A percentile compares a stretch with the other conserved stretches of the same genome.
phyloP scores from a whole-genome alignment of 2,329 filamentous ascomycete genomes.

The Calycina herbarum region DNA sequence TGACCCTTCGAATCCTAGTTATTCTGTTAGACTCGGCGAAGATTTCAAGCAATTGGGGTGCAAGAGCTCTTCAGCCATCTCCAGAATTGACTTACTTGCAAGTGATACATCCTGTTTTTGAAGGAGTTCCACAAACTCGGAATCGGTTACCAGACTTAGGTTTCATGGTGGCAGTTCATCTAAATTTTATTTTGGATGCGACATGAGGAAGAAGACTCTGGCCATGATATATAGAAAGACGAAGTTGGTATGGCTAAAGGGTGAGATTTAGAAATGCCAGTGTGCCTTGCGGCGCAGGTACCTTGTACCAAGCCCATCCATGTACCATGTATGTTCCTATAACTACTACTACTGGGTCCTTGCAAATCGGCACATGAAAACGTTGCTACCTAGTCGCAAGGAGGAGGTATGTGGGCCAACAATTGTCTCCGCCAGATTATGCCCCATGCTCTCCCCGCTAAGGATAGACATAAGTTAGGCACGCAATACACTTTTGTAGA shows the following conservation, averaged over 20 bases:
- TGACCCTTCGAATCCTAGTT: conserved; percentile 34
- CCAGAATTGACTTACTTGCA: conserved; percentile 32
- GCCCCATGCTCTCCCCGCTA: neutral
- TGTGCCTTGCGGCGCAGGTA: conserved; percentile 7
- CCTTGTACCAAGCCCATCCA: conserved; percentile 6
- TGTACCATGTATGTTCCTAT: neutral
- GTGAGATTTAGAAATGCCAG: conserved; percentile 7
- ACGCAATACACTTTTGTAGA: no score
- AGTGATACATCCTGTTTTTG: conserved; percentile 33
- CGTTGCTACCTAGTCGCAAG: neutral
- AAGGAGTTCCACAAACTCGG: conserved; percentile 35
- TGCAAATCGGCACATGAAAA: conserved; percentile 18
- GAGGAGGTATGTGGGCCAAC: neutral
- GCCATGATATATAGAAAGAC: conserved; percentile 12
- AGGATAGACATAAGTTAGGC: neutral
- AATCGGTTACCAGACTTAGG: conserved; percentile 31
- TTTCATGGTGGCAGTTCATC: conserved; percentile 18
- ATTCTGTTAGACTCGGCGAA: conserved; percentile 3
- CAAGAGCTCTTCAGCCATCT: neutral
- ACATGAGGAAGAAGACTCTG: neutral
- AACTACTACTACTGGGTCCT: neutral
- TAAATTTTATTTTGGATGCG: neutral
- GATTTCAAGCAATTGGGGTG: neutral
- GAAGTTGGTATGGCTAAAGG: conserved; percentile 2
- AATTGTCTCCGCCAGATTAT: neutral